Conservation (phyloP, 225 moss, liverwort and hornwort species). For the Polytrichum formosum region DNA sequence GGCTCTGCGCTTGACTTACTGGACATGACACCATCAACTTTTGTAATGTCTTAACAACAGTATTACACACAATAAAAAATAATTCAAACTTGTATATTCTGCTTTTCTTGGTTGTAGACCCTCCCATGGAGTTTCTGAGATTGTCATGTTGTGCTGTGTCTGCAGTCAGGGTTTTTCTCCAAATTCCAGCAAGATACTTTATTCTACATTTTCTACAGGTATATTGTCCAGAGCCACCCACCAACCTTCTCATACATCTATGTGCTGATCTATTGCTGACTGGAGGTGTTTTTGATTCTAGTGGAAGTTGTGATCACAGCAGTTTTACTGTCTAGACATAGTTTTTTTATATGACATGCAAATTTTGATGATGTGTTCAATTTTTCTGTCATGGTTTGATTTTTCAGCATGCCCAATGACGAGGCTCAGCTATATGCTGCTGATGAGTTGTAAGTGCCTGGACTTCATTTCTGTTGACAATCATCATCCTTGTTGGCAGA, state of each 20-base stretch:
- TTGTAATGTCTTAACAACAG: no score
- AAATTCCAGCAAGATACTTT: constrained; percentile 97
- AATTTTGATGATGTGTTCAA: neutral
- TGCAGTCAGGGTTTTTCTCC: constrained; percentile 80
- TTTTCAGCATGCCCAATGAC: constrained; percentile 95
- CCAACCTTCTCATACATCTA: neutral
- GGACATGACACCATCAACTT: no score
- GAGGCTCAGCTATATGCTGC: constrained; percentile 97
- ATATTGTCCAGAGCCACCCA: neutral
- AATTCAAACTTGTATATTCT: no score
- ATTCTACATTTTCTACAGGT: constrained; percentile 99
- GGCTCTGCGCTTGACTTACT: neutral
- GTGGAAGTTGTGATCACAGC: no score
- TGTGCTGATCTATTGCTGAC: no score
- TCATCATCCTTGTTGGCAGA: neutral
- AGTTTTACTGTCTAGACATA: no score
- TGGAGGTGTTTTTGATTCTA: no score
- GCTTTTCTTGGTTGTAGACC: no score
- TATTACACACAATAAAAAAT: no score
- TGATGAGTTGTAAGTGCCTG: constrained; percentile 72
- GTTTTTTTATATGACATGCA: no score
- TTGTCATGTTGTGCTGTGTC: constrained; percentile 1
- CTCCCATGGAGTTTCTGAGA: neutral
- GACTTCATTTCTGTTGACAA: neutral
- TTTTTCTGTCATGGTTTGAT: constrained; percentile 2